Percentiles rank a stretch among this genome's conserved stretches.
Evolutionary conservation across 148 eudicot species (phyloP).

Genomic region (Fagopyrum homotropicum): DNA sequence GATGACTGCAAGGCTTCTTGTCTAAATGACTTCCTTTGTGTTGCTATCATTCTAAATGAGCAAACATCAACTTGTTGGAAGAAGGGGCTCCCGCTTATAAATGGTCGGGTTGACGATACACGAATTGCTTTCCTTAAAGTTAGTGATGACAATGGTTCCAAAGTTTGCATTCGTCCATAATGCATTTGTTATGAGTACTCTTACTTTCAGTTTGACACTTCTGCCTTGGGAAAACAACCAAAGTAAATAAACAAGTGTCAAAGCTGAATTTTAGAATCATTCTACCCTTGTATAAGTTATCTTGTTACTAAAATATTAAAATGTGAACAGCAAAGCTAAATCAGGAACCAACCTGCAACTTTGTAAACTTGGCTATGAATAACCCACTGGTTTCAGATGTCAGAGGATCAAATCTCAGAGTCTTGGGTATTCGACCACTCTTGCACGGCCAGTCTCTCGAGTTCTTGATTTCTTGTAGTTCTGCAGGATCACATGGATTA

Average conservation of each 20-base stretch:
- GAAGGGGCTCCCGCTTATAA: conserved; percentile 30
- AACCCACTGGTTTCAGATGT: conserved; percentile 72
- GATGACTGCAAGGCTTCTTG: conserved; percentile 24
- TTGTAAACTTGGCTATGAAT: conserved; percentile 65
- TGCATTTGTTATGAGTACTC: too few relatives aligned
- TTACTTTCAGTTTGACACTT: too few relatives aligned
- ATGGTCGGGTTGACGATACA: conserved; percentile 17
- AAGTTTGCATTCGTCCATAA: background rate
- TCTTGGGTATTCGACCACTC: conserved; percentile 54
- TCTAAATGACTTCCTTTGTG: conserved; percentile 23
- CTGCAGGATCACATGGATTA: conserved; percentile 28
- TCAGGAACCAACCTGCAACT: conserved; percentile 17
- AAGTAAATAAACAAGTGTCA: too few relatives aligned
- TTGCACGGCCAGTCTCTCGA: conserved; percentile 81
- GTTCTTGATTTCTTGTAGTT: conserved; percentile 61
- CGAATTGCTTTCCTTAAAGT: conserved; percentile 24
- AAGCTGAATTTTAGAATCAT: too few relatives aligned
- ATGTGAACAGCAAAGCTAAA: background rate
- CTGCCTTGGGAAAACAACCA: too few relatives aligned
- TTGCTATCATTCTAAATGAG: conserved; percentile 15
- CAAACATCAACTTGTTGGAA: conserved; percentile 23
- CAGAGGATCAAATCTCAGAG: conserved; percentile 86
- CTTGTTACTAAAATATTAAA: background rate
- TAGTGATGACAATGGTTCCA: conserved; percentile 6
- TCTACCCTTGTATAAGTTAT: background rate